Evolutionary conservation across 2,329 filamentous ascomycete genomes (phyloP), one percentile per base, ranked within the genome.

Genomic region (Phaeoacremonium minimum): DNA sequence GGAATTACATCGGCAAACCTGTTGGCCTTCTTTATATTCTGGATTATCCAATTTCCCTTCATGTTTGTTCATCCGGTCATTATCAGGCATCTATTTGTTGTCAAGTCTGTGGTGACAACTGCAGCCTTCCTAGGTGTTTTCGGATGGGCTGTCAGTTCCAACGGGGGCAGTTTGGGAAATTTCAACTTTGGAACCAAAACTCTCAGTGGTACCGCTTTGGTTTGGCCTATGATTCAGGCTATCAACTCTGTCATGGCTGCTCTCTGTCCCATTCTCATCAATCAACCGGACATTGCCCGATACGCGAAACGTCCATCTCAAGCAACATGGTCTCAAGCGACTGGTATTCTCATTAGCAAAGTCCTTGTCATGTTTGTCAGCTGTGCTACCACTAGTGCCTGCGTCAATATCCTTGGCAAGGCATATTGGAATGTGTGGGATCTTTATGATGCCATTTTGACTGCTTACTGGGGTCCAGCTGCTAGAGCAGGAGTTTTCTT

Each of bases 11-110:
- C 68, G 3, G 64, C 69, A 38, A 66, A 66, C 12, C 64, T 76
- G 60, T 47, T 73, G 12, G 63, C 64, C 11, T 77, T 75, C 46
- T 69, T 78, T 49, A 46, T 77, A 15, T 77, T 75, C 52, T 77
- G 72, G 71, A 53, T 71, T 0, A 49, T 73, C 1, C 73, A 75
- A 44, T 53, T 77, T 12, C 73, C 58, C 43, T 32, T 48, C 44
- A 50, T 73, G 32, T 60, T 67, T 41, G 69, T 73, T 45, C 69
- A 71, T 33, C 69, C 70, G 5, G 69, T 69, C 32, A 64, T 63
- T 19, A 52, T 75, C 12, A 53, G 65, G 15, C 70, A 61, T 49
- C 47, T 73, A 26, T 72, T 72, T 33, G 63, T 69, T 7, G 47
- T 63, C 39, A 65, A 66, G 48, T 48, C 53, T 0, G 44, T 63